phyloP scores from a whole-genome alignment of 768 basidiomycete species.

The Collybia sp. region DNA sequence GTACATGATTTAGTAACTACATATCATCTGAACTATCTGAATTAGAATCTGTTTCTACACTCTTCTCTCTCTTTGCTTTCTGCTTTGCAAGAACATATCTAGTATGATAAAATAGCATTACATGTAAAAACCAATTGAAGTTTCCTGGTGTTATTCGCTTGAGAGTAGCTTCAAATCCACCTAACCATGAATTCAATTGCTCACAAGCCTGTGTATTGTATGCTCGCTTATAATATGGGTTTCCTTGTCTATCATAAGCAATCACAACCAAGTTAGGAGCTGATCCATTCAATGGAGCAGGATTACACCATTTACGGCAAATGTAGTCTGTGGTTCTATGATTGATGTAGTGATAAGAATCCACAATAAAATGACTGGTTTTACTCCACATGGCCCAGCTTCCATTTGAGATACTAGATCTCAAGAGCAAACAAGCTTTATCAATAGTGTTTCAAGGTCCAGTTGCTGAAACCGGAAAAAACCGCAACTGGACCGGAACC shows the following conservation, averaged over 20 bases:
- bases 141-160: constrained; percentile 18
- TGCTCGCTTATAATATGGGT: constrained; percentile 7
- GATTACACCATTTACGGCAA: not conserved
- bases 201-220: constrained; percentile 20
- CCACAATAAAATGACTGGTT: constrained; percentile 21
- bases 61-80: not conserved
- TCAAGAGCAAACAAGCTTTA: no score
- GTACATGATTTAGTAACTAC: no score
- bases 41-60: no score
- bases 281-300: no score
- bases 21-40: no score
- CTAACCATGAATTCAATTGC: constrained; percentile 27
- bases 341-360: constrained; percentile 7
- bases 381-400: constrained; percentile 29
- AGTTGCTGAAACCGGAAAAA: no score
- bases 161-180: constrained; percentile 23
- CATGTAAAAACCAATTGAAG: constrained; percentile 19
- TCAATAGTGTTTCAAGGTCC: no score
- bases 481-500: no score
- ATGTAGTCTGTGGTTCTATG: not conserved
- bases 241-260: constrained; percentile 2
- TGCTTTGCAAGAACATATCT: constrained; percentile 3
- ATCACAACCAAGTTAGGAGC: constrained; percentile 8
- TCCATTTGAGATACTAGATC: no score
- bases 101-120: constrained; percentile 16